Evolutionary conservation across 2,329 filamentous ascomycete genomes (phyloP), one percentile per base, ranked within the genome.

Genomic region (Colletotrichum sp.): DNA sequence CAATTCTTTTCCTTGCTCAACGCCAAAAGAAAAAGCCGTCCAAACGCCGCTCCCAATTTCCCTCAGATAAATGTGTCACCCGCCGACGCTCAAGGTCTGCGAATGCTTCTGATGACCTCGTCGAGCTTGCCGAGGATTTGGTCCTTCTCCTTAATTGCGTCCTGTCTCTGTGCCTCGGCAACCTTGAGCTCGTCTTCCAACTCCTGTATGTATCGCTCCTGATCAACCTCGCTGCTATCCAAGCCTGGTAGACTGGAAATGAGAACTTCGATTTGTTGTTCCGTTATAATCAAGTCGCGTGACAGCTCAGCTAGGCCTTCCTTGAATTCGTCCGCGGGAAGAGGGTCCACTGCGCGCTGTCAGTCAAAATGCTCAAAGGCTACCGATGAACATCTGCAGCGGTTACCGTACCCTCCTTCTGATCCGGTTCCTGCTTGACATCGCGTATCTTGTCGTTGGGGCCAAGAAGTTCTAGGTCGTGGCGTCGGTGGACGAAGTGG

Each of bases 261-360:
- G 64, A 97, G 86, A 60, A 91, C 88, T 83, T 97, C 95, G 77
- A 97, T 95, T 86, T 96, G 94, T 85, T 96, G 94, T 80, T 96
- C 94, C 81, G 96, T 95, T 74, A 94, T 84, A 74, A 96, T 93
- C 30, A 97, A 88, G 82, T 96, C 95, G 77, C 91, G 90, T 49
- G 94, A 94, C 69, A 97, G 88, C 83, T 96, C 95, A 76, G 92
- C 88, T 82, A 95, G 90, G 63, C 93, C 91, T 5, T 90, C 90
- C 71, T 90, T 88, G 84, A 95, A 95, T 67, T 92, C 90, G 57
- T 94, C 92, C 12, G 90, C 85, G 1, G 91, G 87, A 30, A 94
- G 88, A 4, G 93, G 89, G 26, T 93, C 90, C 24, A 94, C 92
- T 92, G 77, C 6, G 32, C 32, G 24, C 24, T 44, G 24, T 16